Base-by-base conservation (phyloP, 306 rosid genomes). In the Arachis stenosperma region DNA sequence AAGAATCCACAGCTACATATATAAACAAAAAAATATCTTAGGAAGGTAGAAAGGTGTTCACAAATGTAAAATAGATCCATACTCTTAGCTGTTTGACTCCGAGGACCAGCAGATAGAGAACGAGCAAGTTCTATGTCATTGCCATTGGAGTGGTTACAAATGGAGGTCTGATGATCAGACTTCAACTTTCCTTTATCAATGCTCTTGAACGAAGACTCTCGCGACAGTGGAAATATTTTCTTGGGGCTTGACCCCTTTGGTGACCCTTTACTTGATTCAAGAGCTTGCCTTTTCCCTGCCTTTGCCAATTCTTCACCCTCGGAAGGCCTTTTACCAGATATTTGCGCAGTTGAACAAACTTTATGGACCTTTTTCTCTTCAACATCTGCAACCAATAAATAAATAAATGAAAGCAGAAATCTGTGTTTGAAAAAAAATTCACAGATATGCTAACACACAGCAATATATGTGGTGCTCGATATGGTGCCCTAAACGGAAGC, bases 211-310 rank as follows among this genome's bases (percentile, higher is more conserved):
- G 93, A 87, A 68, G 92, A 79, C 55, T 93, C 98, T 0, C 88
- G 88, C 43, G 89, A 81, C 67, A 83, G 55, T 71, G 87, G 75
- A 82, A 65, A 77, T 69, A 54, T 48, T 84, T 56, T 87, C 78
- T 60, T 81, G 5, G 93, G 88, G 73, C 91, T 87, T 75, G 92
- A 85, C 22, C 87, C 67, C 84, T 80, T 93, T 10, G 97, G 94
- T 55, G 93, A 87, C 72, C 86, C 87, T 61, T 71, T 73, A 68
- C 82, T 77, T 42, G 76, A 75, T 78, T 89, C 98, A 65, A 86
- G 81, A 71, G 87, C 87, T 89, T 82, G 88, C 86, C 88, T 89
- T 77, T 89, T 93, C 8, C 81, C 67, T 70, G 81, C 75, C 73
- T 83, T 74, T 78, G 85, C 83, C 58, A 53, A 70, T 77, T 90